Conservation (phyloP, 2,329 filamentous ascomycete species). For the Amauroascus verrucosus region DNA sequence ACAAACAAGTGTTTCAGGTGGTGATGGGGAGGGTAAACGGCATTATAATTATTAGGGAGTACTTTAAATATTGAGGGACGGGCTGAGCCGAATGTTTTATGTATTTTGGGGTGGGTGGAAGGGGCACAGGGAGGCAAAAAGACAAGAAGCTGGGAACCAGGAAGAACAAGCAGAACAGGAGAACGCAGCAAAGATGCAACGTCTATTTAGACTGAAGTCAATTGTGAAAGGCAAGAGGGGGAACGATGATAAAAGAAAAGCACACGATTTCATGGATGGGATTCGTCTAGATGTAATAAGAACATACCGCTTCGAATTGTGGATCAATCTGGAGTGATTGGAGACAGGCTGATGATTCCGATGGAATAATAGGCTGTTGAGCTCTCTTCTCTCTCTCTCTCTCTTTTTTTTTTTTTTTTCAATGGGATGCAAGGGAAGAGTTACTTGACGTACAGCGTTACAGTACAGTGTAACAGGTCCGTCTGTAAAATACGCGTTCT, state of each 20-base stretch:
- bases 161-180: neutral
- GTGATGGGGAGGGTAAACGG: constrained; percentile 1
- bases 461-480: neutral
- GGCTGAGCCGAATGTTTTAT: constrained; percentile 10
- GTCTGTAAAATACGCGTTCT: neutral
- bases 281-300: constrained; percentile 5
- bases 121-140: neutral
- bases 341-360: neutral
- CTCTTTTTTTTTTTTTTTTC: constrained; percentile 1
- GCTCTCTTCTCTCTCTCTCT: neutral
- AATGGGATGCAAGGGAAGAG: neutral
- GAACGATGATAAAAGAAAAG: neutral
- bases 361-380: neutral
- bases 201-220: constrained; percentile 13
- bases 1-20: constrained; percentile 11
- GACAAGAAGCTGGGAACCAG: constrained; percentile 11
- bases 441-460: neutral
- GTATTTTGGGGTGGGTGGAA: neutral
- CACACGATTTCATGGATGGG: constrained; percentile 9
- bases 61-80: neutral
- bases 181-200: constrained; percentile 10
- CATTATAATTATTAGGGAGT: constrained; percentile 9
- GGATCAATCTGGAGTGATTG: constrained; percentile 1
- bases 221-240: neutral
- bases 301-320: constrained; percentile 5